Conservation (phyloP, 2,329 filamentous ascomycete genomes). For the Capronia epimyces region DNA sequence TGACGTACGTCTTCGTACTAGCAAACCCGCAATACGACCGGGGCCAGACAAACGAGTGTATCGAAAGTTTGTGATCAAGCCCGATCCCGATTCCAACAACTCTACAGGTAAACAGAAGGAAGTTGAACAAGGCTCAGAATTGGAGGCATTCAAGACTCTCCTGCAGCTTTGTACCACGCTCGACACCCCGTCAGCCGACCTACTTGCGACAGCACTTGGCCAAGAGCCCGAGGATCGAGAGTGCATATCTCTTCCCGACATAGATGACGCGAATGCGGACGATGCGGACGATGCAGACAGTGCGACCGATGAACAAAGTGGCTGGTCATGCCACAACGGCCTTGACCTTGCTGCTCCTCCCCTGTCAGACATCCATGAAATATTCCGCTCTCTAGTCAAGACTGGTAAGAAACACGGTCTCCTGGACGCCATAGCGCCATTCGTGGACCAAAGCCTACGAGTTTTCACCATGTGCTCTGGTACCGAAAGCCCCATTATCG, state of each 20-base stretch:
- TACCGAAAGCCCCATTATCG: constrained; percentile 67
- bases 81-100: not conserved
- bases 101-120: not conserved
- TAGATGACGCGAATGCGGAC: not conserved
- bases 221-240: not conserved
- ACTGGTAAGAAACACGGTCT: constrained; percentile 28
- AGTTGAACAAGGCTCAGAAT: not conserved
- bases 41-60: not conserved
- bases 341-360: constrained; percentile 36
- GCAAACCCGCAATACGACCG: not conserved
- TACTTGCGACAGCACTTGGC: not conserved
- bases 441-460: constrained; percentile 40
- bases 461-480: constrained; percentile 73
- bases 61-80: not conserved
- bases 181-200: not conserved
- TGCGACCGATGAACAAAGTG: not conserved
- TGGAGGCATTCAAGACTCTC: not conserved
- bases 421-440: constrained; percentile 35
- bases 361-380: constrained; percentile 43
- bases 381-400: constrained; percentile 46
- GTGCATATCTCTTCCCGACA: not conserved
- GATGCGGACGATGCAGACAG: not conserved
- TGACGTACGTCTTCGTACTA: not conserved
- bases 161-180: not conserved
- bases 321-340: constrained; percentile 20